Base-by-base conservation (phyloP, 163 green algal genomes). In the Chlamydomonas reinhardtii region DNA sequence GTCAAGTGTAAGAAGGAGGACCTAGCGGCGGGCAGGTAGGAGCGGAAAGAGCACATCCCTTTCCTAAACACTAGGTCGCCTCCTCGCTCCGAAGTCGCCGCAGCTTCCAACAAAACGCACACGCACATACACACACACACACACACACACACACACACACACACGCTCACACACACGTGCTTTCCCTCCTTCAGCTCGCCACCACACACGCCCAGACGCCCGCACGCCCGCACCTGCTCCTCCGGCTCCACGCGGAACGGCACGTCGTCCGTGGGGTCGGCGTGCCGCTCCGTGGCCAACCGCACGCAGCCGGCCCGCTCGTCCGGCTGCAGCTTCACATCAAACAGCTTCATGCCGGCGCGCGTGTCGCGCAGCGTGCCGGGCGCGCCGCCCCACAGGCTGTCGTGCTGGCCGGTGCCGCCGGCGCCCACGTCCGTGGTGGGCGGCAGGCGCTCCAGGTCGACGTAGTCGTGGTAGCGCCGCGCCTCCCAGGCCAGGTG, bases 401-500 rank as follows among this genome's bases (percentile, higher is more conserved):
- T 73, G 80, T 73, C 35, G 35, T 19, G 34, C 34, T 65, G 31
- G 54, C 70, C 80, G 69, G 56, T 73, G 80, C 80, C 80, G 34
- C 80, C 80, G 17, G 34, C 16, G 80, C 70, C 80, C 24, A 73
- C 69, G 56, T 86, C 80, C 2, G 80, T 86, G 70, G 80, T 86
- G 80, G 80, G 70, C 16, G 80, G 80, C 52, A 80, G 73, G 25
- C 31, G 20, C 29, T 72, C 62, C 34, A 86, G 84, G 83, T 92
- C 89, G 31, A n/a, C 27, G 48, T 91, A 86, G 32, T 91, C 89
- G 54, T 77, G 73, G 77, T 86, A 89, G 17, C 89, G 85, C 5
- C 59, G 37, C 17, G 91, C 76, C 43, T 86, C n/a, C 89, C 89
- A 92, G 25, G 32, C 39, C 29, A 92, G 77, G 39, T 89, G 86